Conservation (phyloP, 495 filamentous ascomycete species). For the Penicillium angulare region DNA sequence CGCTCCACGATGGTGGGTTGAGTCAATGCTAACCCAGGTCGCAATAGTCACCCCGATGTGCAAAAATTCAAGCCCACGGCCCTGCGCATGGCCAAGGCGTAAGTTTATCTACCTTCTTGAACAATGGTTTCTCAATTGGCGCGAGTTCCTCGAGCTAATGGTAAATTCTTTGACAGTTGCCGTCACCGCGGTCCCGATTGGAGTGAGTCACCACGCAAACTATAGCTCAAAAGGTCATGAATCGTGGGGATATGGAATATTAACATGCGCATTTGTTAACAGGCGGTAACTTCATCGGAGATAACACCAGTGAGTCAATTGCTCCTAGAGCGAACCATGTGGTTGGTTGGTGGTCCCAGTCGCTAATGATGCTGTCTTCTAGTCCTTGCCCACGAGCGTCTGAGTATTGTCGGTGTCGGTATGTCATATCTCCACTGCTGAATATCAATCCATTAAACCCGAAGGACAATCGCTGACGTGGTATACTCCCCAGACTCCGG, state of each 20-base stretch:
- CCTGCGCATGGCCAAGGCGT: conserved; percentile 94
- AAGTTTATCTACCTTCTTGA: conserved; percentile 45
- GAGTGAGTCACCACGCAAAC: conserved; percentile 68
- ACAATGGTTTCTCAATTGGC: conserved; percentile 8
- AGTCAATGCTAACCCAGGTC: conserved; percentile 24
- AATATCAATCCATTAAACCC: neutral
- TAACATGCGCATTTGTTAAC: conserved; percentile 19
- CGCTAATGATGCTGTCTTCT: conserved; percentile 30
- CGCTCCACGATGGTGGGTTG: conserved; percentile 7
- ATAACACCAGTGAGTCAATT: conserved; percentile 75
- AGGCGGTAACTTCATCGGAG: conserved; percentile 87
- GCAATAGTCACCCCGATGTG: conserved; percentile 84
- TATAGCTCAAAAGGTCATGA: conserved; percentile 1
- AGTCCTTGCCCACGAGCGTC: conserved; percentile 96
- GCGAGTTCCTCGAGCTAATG: neutral
- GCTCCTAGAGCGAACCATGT: neutral
- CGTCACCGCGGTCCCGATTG: conserved; percentile 98
- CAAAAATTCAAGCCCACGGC: conserved; percentile 95
- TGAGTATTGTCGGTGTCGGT: conserved; percentile 98
- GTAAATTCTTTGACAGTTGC: conserved; percentile 53
- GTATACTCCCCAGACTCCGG: conserved; percentile 71
- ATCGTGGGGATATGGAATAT: conserved; percentile 5
- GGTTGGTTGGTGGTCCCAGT: neutral
- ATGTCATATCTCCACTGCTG: conserved; percentile 34
- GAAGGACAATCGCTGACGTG: neutral